Evolutionary conservation across 441 rosid genomes (phyloP).

Genomic region (Cnidoscolus chayamansa): DNA sequence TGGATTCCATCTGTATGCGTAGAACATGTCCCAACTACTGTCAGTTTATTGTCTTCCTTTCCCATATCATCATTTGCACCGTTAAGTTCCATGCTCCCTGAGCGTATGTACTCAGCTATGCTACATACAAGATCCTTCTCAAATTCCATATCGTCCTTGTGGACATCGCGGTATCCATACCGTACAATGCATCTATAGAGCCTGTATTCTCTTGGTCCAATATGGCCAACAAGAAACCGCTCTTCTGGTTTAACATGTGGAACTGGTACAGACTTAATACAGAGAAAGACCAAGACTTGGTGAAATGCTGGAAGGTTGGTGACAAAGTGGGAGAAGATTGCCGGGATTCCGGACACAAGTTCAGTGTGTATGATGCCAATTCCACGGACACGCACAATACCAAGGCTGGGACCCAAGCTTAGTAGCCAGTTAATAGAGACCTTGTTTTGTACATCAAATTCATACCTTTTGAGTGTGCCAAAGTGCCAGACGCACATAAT

Average conservation of each 20-base stretch:
- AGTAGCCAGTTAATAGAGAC: conserved; percentile 87
- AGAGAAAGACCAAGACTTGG: conserved; percentile 81
- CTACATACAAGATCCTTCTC: conserved; percentile 90
- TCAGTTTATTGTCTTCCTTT: conserved; percentile 63
- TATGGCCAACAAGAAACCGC: conserved; percentile 70
- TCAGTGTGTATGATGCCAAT: conserved; percentile 86
- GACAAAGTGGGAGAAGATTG: conserved; percentile 92
- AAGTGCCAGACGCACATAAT: conserved; percentile 88
- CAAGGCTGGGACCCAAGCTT: conserved; percentile 67
- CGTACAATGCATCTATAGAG: conserved; percentile 87
- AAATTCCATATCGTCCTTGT: conserved; percentile 82
- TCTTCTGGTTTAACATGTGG: conserved; percentile 85
- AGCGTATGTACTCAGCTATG: conserved; percentile 73
- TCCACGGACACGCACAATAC: conserved; percentile 83
- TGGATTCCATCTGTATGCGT: conserved; percentile 59
- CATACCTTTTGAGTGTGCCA: conserved; percentile 72
- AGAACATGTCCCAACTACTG: conserved; percentile 76
- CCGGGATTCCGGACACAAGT: conserved; percentile 86
- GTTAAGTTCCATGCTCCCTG: conserved; percentile 38
- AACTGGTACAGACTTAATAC: conserved; percentile 87
- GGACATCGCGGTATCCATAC: conserved; percentile 80
- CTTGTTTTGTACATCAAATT: conserved; percentile 82
- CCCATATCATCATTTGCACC: conserved; percentile 22
- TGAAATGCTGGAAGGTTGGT: conserved; percentile 97
- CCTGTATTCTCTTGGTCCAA: conserved; percentile 71